Conservation (phyloP, 2,329 filamentous ascomycete genomes). For the Fusarium goolgardi region DNA sequence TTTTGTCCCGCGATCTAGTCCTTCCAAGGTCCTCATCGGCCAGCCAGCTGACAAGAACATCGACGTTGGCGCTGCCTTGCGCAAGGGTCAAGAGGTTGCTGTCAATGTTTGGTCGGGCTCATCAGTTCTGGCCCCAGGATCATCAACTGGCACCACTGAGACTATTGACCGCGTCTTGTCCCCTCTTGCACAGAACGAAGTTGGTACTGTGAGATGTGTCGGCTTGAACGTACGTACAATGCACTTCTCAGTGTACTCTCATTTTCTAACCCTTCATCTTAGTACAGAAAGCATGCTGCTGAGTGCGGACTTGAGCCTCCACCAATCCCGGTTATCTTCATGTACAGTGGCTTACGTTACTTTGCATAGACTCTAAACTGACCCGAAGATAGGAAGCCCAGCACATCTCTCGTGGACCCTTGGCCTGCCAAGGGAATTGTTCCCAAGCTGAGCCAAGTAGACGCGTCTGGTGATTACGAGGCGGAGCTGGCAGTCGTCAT, state of each 20-base stretch:
- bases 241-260: no score
- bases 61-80: conserved; percentile 68
- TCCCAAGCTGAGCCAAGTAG: conserved; percentile 60
- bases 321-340: conserved; percentile 66
- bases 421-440: conserved; percentile 64
- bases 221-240: conserved; percentile 62
- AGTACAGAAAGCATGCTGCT: conserved; percentile 55
- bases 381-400: conserved; percentile 58
- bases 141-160: conserved; percentile 60
- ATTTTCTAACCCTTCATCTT: not conserved
- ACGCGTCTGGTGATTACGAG: conserved; percentile 69
- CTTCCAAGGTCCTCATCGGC: conserved; percentile 63
- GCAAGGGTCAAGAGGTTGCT: conserved; percentile 65
- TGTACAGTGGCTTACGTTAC: conserved; percentile 47
- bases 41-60: conserved; percentile 64
- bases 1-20: conserved; percentile 65
- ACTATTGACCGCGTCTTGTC: conserved; percentile 62
- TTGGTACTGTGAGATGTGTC: conserved; percentile 69
- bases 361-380: not conserved
- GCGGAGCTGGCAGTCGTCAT: conserved; percentile 69
- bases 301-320: conserved; percentile 66
- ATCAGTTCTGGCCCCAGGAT: conserved; percentile 67
- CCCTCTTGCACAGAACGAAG: conserved; percentile 50
- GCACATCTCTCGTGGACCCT: conserved; percentile 64
- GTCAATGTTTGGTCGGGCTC: conserved; percentile 68